phyloP scores from a whole-genome alignment of 257 asterid genomes.

The Penstemon barbatus region DNA sequence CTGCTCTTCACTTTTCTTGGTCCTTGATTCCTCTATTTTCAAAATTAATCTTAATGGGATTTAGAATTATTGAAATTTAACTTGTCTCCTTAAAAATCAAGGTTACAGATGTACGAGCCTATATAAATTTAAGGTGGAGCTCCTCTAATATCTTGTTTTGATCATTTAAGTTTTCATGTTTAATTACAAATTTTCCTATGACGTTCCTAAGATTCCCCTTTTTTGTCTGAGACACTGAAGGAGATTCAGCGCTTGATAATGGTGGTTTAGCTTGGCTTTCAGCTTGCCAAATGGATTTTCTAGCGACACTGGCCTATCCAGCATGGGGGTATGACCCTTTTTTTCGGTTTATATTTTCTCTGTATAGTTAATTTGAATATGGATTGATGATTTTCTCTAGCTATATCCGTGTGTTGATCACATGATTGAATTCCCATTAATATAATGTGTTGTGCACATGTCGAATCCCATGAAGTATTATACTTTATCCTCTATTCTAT shows the following conservation, averaged over 20 bases:
- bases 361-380: conserved; percentile 10
- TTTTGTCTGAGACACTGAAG: conserved; percentile 35
- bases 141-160: conserved; percentile 5
- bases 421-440: too few species aligned
- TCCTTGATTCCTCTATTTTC: too few species aligned
- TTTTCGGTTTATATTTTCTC: not conserved
- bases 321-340: conserved; percentile 48
- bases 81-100: too few species aligned
- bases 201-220: conserved; percentile 1
- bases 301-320: conserved; percentile 53
- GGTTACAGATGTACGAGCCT: too few species aligned
- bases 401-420: not conserved
- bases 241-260: conserved; percentile 60
- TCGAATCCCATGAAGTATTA: too few species aligned
- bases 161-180: not conserved
- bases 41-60: too few species aligned
- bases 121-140: too few species aligned
- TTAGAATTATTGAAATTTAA: too few species aligned
- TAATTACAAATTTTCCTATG: not conserved
- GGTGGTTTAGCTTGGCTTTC: conserved; percentile 59
- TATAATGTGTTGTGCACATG: too few species aligned
- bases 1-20: too few species aligned
- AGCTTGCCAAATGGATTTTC: conserved; percentile 59
- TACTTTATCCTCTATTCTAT: too few species aligned
- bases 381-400: not conserved